Evolutionary conservation across 1,139 yeast species (phyloP), one percentile per base, ranked within the genome.

Genomic region (Taiozyma onychis): DNA sequence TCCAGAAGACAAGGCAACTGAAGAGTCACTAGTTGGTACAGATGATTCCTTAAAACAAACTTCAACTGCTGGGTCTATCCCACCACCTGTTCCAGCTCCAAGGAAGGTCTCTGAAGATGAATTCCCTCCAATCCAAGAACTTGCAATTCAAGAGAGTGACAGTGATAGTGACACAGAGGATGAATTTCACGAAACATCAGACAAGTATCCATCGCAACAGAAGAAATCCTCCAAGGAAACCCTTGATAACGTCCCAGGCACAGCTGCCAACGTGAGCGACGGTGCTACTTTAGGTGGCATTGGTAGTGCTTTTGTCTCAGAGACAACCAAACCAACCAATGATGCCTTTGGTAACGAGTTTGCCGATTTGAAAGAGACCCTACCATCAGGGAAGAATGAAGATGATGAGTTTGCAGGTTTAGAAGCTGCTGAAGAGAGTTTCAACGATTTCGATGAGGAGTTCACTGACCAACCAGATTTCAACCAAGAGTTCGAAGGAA

Each of bases 91-190:
- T 3, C 34, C 44, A 27, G 22, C 44, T 18, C 43, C 54, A 13
- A 45, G 39, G 42, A 49, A 41, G 27, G 45, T 48, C 11, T 43
- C 43, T 46, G 66, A 72, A 22, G 75, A 75, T 16, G 90, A 85
- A 57, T 85, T 85, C 65, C 93, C 93, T 13, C 88, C 93, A 32
- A 81, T 85, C 47, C 74, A 76, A 58, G 88, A 85, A 58, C 67
- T 84, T 43, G 83, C 81, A 27, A 74, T 76, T 49, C 80, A 78
- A 53, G 89, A 84, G 55, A 79, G 81, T 57, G 79, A 79, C 21
- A 71, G 75, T n/a, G 75, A 73, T 10, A 69, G 68, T 43, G 81
- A 73, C 9, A 69, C 68, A 41, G 81, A 75, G 48, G 81, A 74
- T 28, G 69, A 71, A 14, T 72, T 77, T 53, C 75, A 73, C 41